These are phyloP conservation scores for Dipteronia sinensis DNA, from an alignment of 345 rosid genomes.

Conservation along the genomic window DNA sequence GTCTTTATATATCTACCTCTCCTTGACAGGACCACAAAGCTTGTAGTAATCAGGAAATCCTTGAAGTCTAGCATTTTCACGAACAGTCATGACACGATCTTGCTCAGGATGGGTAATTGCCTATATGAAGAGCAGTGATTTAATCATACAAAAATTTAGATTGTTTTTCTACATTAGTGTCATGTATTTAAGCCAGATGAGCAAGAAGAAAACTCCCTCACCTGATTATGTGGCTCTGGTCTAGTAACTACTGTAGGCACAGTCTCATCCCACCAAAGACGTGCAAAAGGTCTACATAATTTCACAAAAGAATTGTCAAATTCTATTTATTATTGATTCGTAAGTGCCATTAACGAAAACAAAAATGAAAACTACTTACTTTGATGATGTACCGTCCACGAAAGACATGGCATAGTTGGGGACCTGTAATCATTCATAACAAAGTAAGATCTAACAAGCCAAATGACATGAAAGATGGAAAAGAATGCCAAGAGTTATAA, in stretches of 20 bases:
- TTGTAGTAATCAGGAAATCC: constrained; percentile 74
- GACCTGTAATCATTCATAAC: constrained; percentile 17
- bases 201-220: constrained; percentile 1
- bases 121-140: constrained; percentile 26
- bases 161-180: not conserved
- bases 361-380: constrained; percentile 26
- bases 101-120: constrained; percentile 65
- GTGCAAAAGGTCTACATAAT: constrained; percentile 65
- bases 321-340: not conserved
- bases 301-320: not conserved
- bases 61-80: constrained; percentile 76
- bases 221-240: constrained; percentile 83
- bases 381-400: constrained; percentile 36
- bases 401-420: constrained; percentile 36
- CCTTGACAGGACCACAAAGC: constrained; percentile 60
- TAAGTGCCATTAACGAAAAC: not conserved
- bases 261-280: constrained; percentile 89
- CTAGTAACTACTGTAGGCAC: constrained; percentile 81
- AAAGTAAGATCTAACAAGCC: not conserved
- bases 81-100: constrained; percentile 62
- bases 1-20: constrained; percentile 41
- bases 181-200: not conserved
- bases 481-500: not conserved
- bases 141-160: not conserved
- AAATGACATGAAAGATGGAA: not conserved